phyloP scores from a whole-genome alignment of 768 basidiomycete species.

The Russula ochroleuca region DNA sequence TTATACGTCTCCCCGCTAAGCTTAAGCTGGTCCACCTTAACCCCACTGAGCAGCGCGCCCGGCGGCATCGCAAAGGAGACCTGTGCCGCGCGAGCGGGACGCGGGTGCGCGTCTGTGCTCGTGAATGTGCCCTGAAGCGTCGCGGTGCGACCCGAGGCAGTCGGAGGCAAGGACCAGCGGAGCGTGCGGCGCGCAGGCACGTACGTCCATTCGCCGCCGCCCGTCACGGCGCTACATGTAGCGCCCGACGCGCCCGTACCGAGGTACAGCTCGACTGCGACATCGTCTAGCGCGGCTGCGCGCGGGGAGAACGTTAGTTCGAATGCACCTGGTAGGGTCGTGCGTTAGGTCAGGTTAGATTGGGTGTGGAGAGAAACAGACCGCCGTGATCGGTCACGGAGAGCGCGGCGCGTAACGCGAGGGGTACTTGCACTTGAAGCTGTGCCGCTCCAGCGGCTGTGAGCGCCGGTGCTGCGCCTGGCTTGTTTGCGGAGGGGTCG shows the following conservation, averaged over 20 bases:
- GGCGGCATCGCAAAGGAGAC: slow-evolving; percentile 66
- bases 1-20: slow-evolving; percentile 78
- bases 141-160: slow-evolving; percentile 53
- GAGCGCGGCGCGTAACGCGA: slow-evolving; percentile 35
- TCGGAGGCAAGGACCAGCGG: slow-evolving; percentile 71
- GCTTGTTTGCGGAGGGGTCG: slow-evolving; percentile 38
- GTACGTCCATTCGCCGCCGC: slow-evolving; percentile 73
- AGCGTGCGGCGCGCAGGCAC: slow-evolving; percentile 58
- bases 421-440: slow-evolving; percentile 36
- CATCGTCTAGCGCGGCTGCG: slow-evolving; percentile 63
- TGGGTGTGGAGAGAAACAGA: slow-evolving; percentile 24
- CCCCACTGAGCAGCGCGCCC: slow-evolving; percentile 61
- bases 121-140: slow-evolving; percentile 67
- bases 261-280: slow-evolving; percentile 67
- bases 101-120: slow-evolving; percentile 41
- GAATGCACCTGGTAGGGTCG: slow-evolving; percentile 48
- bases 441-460: slow-evolving; percentile 27
- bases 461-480: slow-evolving; percentile 41
- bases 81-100: slow-evolving; percentile 72
- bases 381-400: slow-evolving; percentile 42
- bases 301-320: slow-evolving; percentile 38
- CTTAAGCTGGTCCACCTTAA: slow-evolving; percentile 84
- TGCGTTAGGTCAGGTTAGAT: neutral
- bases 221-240: slow-evolving; percentile 61
- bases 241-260: slow-evolving; percentile 70